Evolutionary conservation across 257 asterid species (phyloP).

Genomic region (Solanum pennellii): DNA sequence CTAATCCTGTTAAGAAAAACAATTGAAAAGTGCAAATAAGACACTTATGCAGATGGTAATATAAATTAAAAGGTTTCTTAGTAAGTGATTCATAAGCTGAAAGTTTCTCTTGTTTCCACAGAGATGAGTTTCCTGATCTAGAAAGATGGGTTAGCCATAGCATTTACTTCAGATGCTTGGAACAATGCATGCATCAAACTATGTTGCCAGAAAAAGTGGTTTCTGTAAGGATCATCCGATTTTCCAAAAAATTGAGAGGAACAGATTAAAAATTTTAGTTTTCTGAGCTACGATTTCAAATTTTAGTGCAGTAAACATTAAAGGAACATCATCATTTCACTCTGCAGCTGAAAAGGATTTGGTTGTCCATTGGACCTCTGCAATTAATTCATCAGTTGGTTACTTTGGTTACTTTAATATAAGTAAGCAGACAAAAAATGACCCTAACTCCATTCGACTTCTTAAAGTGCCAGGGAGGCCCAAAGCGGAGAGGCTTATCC

Average conservation of each 20-base stretch:
- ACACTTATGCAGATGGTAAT: not conserved
- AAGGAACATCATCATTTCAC: not conserved
- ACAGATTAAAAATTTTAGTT: not conserved
- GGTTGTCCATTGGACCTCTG: not conserved
- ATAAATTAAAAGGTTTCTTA: no score
- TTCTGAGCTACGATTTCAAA: not conserved
- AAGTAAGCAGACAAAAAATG: not conserved
- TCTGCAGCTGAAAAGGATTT: not conserved
- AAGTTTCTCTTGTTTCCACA: not conserved
- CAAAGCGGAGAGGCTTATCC: not conserved
- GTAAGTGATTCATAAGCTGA: not conserved
- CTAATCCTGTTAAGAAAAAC: not conserved
- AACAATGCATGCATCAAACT: not conserved
- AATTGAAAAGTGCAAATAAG: not conserved
- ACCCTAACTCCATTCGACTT: not conserved
- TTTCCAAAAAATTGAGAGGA: not conserved
- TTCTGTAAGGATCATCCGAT: not conserved
- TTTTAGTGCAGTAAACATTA: not conserved
- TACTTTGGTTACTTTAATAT: not conserved
- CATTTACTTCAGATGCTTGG: not conserved
- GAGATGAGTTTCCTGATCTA: not conserved
- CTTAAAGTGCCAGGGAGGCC: not conserved
- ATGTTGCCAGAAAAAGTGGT: not conserved
- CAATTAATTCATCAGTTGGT: not conserved
- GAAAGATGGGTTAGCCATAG: not conserved